Evolutionary conservation across 1,284 basidiomycete genomes (phyloP).

Genomic region (Microstroma glucosiphilum): DNA sequence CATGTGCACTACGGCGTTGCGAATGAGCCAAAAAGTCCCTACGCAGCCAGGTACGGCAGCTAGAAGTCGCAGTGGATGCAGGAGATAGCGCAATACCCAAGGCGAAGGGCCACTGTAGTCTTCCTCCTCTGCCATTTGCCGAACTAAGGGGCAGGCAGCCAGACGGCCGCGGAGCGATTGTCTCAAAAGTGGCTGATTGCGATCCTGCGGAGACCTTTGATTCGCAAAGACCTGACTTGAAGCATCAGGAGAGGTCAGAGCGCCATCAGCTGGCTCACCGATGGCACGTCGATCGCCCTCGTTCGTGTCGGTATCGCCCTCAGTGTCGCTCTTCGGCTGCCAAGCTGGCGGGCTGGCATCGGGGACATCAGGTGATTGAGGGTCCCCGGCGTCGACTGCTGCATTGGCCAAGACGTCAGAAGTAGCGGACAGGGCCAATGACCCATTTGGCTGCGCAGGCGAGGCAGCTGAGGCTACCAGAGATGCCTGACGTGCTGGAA

Average conservation of each 20-base stretch:
- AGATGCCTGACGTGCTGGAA: too few relatives aligned
- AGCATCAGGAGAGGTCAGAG: too few relatives aligned
- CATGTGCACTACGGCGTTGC: conserved; percentile 22
- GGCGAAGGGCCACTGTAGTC: not conserved
- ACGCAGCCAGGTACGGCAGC: conserved; percentile 44
- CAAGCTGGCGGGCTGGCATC: not conserved
- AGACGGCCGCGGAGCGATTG: not conserved
- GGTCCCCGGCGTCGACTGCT: too few relatives aligned
- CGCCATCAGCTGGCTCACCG: too few relatives aligned
- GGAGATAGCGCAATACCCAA: conserved; percentile 11
- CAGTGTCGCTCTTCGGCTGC: conserved; percentile 5
- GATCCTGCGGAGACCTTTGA: too few relatives aligned
- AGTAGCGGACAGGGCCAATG: too few relatives aligned
- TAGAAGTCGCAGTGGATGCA: conserved; percentile 43
- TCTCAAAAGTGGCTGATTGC: too few relatives aligned
- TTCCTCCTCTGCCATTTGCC: not conserved
- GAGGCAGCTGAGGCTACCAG: too few relatives aligned
- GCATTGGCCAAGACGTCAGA: too few relatives aligned
- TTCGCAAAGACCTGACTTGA: too few relatives aligned
- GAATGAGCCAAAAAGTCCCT: conserved; percentile 41
- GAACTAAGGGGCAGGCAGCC: not conserved
- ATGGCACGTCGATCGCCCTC: not conserved
- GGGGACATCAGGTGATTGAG: too few relatives aligned
- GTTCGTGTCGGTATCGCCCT: not conserved
- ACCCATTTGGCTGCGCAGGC: too few relatives aligned